Conservation (phyloP, 2,329 filamentous ascomycete genomes). For the Fusarium bactridioides region DNA sequence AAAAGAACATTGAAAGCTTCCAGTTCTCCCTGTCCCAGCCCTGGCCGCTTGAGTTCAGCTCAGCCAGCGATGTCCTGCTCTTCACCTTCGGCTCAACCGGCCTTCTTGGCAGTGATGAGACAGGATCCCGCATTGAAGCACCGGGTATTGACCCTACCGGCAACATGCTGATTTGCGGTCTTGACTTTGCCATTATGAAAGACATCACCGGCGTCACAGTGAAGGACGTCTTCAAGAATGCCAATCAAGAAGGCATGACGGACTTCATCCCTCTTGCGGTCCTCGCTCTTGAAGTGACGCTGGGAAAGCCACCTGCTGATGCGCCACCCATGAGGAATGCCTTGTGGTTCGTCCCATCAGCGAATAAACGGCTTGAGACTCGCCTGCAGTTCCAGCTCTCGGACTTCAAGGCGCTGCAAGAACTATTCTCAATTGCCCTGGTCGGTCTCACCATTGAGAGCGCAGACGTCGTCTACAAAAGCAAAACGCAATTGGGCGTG, state of each 20-base stretch:
- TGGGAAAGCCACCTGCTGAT: not conserved
- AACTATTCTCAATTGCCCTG: not conserved
- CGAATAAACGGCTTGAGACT: not conserved
- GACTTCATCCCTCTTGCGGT: not conserved
- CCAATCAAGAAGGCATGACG: not conserved
- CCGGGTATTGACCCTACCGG: not conserved
- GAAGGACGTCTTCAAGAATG: not conserved
- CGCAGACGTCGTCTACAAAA: not conserved
- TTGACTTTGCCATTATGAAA: not conserved
- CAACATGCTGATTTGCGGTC: not conserved
- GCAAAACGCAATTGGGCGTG: not conserved
- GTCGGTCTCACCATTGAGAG: not conserved
- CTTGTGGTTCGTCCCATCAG: not conserved
- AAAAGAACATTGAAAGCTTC: not conserved
- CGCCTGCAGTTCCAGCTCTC: not conserved
- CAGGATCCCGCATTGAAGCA: not conserved
- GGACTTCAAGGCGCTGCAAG: not conserved
- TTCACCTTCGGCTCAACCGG: not conserved
- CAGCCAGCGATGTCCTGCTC: not conserved
- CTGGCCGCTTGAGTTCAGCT: not conserved
- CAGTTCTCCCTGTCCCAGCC: not conserved
- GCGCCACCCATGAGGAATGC: not conserved
- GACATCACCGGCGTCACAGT: not conserved
- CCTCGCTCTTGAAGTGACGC: not conserved
- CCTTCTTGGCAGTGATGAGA: not conserved